Evolutionary conservation across 148 eudicot species (phyloP).

Genomic region (Diospyros kaki): DNA sequence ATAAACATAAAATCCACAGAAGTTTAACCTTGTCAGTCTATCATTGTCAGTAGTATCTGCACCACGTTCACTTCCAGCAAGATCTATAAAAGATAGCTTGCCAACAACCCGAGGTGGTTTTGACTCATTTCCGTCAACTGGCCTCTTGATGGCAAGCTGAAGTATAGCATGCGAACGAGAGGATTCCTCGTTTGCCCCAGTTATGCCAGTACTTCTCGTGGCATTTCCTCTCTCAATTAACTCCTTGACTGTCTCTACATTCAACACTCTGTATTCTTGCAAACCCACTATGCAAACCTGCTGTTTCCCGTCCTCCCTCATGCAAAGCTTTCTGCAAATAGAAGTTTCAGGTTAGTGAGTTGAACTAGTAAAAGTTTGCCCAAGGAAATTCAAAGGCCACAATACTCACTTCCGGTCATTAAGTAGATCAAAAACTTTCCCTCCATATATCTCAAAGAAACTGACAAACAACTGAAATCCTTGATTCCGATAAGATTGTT

Average conservation of each 20-base stretch:
- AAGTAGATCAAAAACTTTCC: slow-evolving; percentile 76
- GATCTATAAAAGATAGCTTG: slow-evolving; percentile 82
- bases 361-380: not conserved
- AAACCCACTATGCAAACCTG: slow-evolving; percentile 86
- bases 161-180: slow-evolving; percentile 87
- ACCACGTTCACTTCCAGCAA: slow-evolving; percentile 91
- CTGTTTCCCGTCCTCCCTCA: slow-evolving; percentile 82
- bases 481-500: slow-evolving; percentile 49
- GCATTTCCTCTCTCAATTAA: slow-evolving; percentile 72
- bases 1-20: slow-evolving; percentile 4
- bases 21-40: slow-evolving; percentile 64
- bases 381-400: not conserved
- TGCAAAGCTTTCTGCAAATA: slow-evolving; percentile 53
- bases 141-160: slow-evolving; percentile 65
- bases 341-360: not conserved
- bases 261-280: slow-evolving; percentile 56
- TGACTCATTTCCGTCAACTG: slow-evolving; percentile 51
- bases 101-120: slow-evolving; percentile 61
- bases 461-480: slow-evolving; percentile 75
- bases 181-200: slow-evolving; percentile 88
- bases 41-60: slow-evolving; percentile 90
- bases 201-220: slow-evolving; percentile 77
- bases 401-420: slow-evolving; percentile 64
- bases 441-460: slow-evolving; percentile 84
- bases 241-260: slow-evolving; percentile 50